Conservation (phyloP, 768 basidiomycete genomes). For the Pluteus cervinus region DNA sequence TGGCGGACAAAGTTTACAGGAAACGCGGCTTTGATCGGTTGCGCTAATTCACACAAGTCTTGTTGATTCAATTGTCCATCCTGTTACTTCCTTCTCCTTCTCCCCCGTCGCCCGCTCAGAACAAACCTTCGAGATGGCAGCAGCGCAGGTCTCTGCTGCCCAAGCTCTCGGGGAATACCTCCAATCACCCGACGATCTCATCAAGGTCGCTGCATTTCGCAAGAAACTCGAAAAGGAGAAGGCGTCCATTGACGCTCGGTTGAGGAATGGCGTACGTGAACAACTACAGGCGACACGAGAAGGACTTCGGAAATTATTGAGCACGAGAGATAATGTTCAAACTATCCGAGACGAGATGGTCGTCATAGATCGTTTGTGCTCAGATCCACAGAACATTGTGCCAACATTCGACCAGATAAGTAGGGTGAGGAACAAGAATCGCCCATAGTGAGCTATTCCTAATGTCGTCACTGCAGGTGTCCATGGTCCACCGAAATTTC, state of each 20-base stretch:
- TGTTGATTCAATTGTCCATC: too few relatives aligned
- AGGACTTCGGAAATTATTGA: conserved; percentile 75
- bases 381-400: conserved; percentile 70
- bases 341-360: conserved; percentile 83
- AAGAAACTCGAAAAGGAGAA: conserved; percentile 98
- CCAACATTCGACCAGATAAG: conserved; percentile 95
- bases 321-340: conserved; percentile 74
- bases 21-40: too few relatives aligned
- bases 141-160: conserved; percentile 64
- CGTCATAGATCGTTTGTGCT: conserved; percentile 68
- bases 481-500: conserved; percentile 92
- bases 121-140: too few relatives aligned
- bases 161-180: conserved; percentile 87
- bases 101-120: conserved; percentile 6
- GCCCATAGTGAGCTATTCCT: conserved; percentile 2
- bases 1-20: too few relatives aligned
- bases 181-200: conserved; percentile 89
- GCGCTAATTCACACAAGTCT: too few relatives aligned
- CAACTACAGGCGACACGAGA: conserved; percentile 89
- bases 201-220: conserved; percentile 81
- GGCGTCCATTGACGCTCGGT: conserved; percentile 84
- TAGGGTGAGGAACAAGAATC: conserved; percentile 49
- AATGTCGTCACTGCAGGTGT: conserved; percentile 67
- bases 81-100: conserved; percentile 3
- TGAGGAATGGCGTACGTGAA: conserved; percentile 88